Base-by-base conservation (phyloP, 805 yeast species). In the Ogataea degrootiae region DNA sequence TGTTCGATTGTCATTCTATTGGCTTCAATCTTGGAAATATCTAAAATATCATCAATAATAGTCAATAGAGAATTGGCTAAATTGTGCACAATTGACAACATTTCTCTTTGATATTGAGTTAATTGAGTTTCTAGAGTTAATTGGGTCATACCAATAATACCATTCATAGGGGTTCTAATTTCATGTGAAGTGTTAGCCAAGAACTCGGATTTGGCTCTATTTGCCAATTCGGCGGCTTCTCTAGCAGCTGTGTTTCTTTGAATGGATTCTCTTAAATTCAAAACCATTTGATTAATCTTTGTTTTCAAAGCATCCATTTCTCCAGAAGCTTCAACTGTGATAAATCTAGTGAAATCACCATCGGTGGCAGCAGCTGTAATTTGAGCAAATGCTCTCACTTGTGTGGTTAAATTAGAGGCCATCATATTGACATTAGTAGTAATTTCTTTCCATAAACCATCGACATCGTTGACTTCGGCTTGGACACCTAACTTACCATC, bases 331-430 rank as follows among this genome's bases (percentile, higher is more conserved):
- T 88, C 96, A 50, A 88, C 96, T 0, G 96, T 88, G 53, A 88
- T 89, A 59, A 88, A 85, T 54, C 92, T 76, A 0, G 96, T 88
- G 67, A 88, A 88, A 64, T 88, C 96, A 62, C 96, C 96, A 68
- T 88, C 96, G 2, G 96, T 87, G 14, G 96, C 96, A 29, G 96
- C 94, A 23, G 94, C 96, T 0, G 96, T 88, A 59, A 88, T 88
- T 63, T 88, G 95, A 36, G 95, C 96, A 71, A 88, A 88, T 0
- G 96, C 96, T 67, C 96, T 79, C 60, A 88, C 96, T 70, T 88
- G 96, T 1, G 95, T 84, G 0, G 96, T 88, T 63, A 88, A 77
- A 64, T 88, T 88, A n/a, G 92, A 82, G 44, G 96, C 96, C 96
- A 88, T 88, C 22, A 92, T 87, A 62, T 88, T 88, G 54, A 88